These are phyloP conservation scores for Stemphylium vesicarium DNA, from an alignment of 2,329 filamentous ascomycete genomes.

Conservation along the genomic window DNA sequence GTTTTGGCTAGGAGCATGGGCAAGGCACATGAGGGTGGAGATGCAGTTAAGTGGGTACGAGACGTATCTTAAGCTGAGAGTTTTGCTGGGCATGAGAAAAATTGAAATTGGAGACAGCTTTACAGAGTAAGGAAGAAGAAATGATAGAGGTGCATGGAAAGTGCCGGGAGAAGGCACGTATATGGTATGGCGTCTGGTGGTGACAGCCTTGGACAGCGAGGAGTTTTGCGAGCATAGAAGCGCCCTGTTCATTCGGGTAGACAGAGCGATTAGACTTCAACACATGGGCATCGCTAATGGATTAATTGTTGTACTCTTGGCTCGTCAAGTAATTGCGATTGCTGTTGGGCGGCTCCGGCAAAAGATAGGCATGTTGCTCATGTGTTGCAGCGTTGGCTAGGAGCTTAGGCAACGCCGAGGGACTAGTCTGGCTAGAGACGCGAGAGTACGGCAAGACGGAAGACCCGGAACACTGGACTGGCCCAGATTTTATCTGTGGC, in stretches of 20 bases:
- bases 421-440: neutral
- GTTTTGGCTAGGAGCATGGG: slow-evolving; percentile 60
- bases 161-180: no score
- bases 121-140: slow-evolving; percentile 12
- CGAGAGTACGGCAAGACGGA: slow-evolving; percentile 1
- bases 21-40: slow-evolving; percentile 62
- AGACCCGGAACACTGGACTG: neutral
- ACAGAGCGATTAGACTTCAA: neutral
- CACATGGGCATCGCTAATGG: neutral
- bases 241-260: neutral
- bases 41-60: slow-evolving; percentile 66
- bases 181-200: no score
- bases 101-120: slow-evolving; percentile 29
- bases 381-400: neutral
- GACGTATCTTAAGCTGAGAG: slow-evolving; percentile 59
- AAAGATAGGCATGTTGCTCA: no score
- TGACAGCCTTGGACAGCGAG: neutral
- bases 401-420: neutral
- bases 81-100: slow-evolving; percentile 54
- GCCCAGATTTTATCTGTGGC: neutral
- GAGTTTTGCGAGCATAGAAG: slow-evolving; percentile 1
- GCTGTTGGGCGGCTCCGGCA: no score
- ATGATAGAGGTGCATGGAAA: neutral
- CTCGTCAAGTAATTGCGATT: no score
- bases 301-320: neutral